phyloP scores from a whole-genome alignment of 2,329 filamentous ascomycete genomes.

The Alternaria burnsii region DNA sequence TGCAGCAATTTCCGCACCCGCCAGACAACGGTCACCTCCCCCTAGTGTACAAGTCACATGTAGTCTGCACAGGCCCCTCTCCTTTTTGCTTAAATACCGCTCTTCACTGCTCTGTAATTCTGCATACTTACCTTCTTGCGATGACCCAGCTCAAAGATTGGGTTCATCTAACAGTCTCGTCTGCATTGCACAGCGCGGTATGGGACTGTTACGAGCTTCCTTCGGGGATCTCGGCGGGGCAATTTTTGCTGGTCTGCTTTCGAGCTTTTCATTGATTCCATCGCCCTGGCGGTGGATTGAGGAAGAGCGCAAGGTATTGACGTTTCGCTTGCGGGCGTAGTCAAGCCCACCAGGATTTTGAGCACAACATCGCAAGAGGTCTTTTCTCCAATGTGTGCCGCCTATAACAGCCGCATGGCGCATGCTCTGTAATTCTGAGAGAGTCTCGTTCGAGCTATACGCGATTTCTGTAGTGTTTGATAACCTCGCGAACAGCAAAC shows the following conservation, averaged over 20 bases:
- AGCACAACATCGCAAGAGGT: too few species aligned
- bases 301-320: slow-evolving; percentile 40
- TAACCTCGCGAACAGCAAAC: neutral
- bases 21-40: neutral
- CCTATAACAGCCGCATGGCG: neutral
- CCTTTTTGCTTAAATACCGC: neutral
- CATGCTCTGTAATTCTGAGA: neutral
- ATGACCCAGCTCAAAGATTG: slow-evolving; percentile 44
- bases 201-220: slow-evolving; percentile 44
- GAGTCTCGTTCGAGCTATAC: neutral
- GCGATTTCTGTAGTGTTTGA: neutral
- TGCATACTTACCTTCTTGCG: slow-evolving; percentile 48
- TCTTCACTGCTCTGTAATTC: neutral
- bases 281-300: slow-evolving; percentile 46
- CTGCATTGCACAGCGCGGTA: slow-evolving; percentile 53
- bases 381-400: too few species aligned
- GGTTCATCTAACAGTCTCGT: slow-evolving; percentile 40
- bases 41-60: slow-evolving; percentile 2
- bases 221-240: slow-evolving; percentile 48
- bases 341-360: too few species aligned
- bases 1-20: slow-evolving; percentile 7
- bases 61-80: neutral
- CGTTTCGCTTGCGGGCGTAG: too few species aligned
- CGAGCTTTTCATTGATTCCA: slow-evolving; percentile 50
- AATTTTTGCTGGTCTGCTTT: slow-evolving; percentile 42